phyloP scores from a whole-genome alignment of 495 filamentous ascomycete species.

The Penicillium crystallinum region DNA sequence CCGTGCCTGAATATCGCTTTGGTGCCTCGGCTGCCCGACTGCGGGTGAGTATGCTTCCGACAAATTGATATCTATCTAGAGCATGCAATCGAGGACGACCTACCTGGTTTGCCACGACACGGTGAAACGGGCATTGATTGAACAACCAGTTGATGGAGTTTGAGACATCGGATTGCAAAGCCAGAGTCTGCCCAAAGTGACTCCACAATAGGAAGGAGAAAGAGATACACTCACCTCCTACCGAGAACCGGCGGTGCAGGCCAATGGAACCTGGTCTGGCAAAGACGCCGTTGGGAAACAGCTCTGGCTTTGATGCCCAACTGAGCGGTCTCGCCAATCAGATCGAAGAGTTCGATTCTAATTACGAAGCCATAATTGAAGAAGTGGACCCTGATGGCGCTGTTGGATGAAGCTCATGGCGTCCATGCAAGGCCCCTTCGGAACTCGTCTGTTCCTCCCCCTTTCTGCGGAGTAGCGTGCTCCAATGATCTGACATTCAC shows the following conservation, averaged over 20 bases:
- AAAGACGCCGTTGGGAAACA: neutral
- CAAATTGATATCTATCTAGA: neutral
- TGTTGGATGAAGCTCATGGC: neutral
- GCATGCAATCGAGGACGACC: neutral
- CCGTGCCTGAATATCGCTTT: conserved; percentile 15
- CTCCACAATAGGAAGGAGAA: conserved; percentile 16
- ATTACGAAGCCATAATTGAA: neutral
- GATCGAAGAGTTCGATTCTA: neutral
- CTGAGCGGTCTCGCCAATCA: neutral
- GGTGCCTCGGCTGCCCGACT: neutral
- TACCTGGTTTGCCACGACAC: neutral
- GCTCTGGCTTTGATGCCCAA: neutral
- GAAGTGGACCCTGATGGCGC: conserved; percentile 3
- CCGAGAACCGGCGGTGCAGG: conserved; percentile 18
- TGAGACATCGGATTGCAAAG: neutral
- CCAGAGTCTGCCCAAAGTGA: neutral
- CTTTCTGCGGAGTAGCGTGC: too few species aligned
- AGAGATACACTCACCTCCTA: conserved; percentile 7
- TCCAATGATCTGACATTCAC: too few species aligned
- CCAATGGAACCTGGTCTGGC: conserved; percentile 10
- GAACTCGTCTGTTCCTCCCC: conserved; percentile 5
- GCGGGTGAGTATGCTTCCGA: neutral
- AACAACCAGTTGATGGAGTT: conserved; percentile 3
- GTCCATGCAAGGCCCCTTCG: neutral
- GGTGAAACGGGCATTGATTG: neutral